These are phyloP conservation scores for Apiospora aurea DNA, from an alignment of 2,329 filamentous ascomycete species.

Conservation along the genomic window DNA sequence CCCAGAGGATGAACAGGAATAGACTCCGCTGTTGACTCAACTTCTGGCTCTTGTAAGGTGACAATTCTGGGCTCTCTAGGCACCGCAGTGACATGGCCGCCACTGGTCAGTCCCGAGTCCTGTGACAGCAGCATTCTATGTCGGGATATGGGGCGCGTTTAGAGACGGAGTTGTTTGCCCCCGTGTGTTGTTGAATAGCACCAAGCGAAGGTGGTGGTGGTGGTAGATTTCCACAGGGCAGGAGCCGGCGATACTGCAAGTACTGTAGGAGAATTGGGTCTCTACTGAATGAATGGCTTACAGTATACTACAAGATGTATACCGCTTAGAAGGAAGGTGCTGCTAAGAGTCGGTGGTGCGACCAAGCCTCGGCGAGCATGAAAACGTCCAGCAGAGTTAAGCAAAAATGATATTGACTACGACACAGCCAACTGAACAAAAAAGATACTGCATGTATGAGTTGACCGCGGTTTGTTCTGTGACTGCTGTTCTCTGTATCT, in stretches of 20 bases:
- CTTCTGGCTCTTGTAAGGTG: background rate
- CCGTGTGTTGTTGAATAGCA: constrained; percentile 7
- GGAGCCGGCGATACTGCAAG: background rate
- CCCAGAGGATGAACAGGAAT: constrained; percentile 83
- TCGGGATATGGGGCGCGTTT: background rate
- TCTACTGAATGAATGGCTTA: background rate
- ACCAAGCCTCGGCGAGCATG: background rate
- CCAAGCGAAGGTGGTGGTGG: background rate
- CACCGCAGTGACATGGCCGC: background rate
- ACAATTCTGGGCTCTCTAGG: constrained; percentile 1
- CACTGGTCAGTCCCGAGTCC: constrained; percentile 24
- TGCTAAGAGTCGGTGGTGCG: background rate
- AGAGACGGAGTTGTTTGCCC: background rate
- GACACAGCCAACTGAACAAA: background rate
- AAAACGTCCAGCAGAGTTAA: background rate
- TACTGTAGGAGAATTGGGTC: background rate
- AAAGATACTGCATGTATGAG: background rate
- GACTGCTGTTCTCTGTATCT: constrained; percentile 1
- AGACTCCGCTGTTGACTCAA: constrained; percentile 44
- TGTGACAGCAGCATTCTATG: constrained; percentile 29
- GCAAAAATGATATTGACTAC: background rate
- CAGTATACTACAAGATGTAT: constrained; percentile 12
- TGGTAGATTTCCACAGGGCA: background rate
- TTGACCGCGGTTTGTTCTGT: background rate
- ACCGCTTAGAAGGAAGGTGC: constrained; percentile 1